phyloP scores from a whole-genome alignment of 148 eudicot species.

The Mesembryanthemum crystallinum region DNA sequence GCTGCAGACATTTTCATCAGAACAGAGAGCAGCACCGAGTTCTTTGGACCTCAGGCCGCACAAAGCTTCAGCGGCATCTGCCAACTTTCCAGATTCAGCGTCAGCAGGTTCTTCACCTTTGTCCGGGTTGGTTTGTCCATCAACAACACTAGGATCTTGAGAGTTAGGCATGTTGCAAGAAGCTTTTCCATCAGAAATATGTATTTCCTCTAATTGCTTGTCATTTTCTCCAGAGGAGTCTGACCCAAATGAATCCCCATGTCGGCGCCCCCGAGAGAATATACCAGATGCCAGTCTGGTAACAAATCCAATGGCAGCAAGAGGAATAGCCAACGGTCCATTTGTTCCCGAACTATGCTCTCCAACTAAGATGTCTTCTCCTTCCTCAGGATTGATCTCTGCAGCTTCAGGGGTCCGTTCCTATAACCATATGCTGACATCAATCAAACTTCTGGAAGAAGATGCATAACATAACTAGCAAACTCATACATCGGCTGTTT shows the following conservation, averaged over 20 bases:
- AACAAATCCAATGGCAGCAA: constrained; percentile 74
- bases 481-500: neutral
- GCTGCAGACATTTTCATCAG: constrained; percentile 33
- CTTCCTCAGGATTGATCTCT: constrained; percentile 42
- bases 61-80: constrained; percentile 39
- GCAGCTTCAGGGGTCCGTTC: constrained; percentile 37
- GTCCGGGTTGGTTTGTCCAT: constrained; percentile 25
- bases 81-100: constrained; percentile 28
- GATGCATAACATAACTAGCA: constrained; percentile 1
- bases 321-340: constrained; percentile 73
- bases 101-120: constrained; percentile 32
- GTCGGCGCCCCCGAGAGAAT: constrained; percentile 64
- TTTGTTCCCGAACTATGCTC: constrained; percentile 54
- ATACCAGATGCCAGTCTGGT: constrained; percentile 79
- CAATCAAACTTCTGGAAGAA: neutral
- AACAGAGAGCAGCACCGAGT: constrained; percentile 15
- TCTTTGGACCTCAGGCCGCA: constrained; percentile 33
- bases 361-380: constrained; percentile 35
- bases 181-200: constrained; percentile 32
- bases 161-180: constrained; percentile 34
- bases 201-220: constrained; percentile 26
- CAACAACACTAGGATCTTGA: constrained; percentile 34
- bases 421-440: constrained; percentile 32
- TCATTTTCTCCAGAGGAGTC: constrained; percentile 41
- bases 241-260: constrained; percentile 37